Percentiles rank a stretch among this genome's conserved stretches.
These are phyloP conservation scores for Rhodotorula graminis DNA, from an alignment of 768 basidiomycete species.

Conservation along the genomic window DNA sequence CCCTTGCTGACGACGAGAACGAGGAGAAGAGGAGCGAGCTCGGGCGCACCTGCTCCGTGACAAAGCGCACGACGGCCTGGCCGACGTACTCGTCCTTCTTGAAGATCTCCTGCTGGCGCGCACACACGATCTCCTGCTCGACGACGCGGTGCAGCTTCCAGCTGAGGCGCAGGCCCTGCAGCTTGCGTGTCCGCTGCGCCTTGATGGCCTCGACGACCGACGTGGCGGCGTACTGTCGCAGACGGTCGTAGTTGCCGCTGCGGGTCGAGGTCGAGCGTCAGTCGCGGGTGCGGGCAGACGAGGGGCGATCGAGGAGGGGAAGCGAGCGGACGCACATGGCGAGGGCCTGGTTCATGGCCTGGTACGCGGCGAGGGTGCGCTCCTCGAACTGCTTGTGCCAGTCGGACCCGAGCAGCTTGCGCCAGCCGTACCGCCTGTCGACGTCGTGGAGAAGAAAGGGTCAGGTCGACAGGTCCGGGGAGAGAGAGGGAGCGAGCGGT, in stretches of 20 bases:
- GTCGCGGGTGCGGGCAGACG: too few species aligned
- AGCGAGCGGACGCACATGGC: constrained; percentile 4
- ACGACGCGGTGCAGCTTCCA: constrained; percentile 36
- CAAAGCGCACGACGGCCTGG: constrained; percentile 30
- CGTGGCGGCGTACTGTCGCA: constrained; percentile 15
- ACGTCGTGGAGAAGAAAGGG: not conserved
- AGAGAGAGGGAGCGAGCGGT: not conserved
- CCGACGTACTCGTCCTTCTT: constrained; percentile 35
- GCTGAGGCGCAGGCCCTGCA: constrained; percentile 27
- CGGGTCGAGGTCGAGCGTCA: not conserved
- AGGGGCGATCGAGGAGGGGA: not conserved
- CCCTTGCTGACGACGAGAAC: not conserved
- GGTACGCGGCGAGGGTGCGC: constrained; percentile 20
- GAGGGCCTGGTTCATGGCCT: constrained; percentile 26
- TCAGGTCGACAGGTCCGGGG: not conserved
- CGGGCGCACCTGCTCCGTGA: constrained; percentile 27
- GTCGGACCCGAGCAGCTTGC: constrained; percentile 18
- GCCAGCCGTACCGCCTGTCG: constrained; percentile 16
- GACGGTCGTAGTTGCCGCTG: constrained; percentile 32
- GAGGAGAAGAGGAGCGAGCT: not conserved
- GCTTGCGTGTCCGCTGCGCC: constrained; percentile 24
- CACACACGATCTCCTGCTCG: constrained; percentile 25
- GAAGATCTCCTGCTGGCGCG: constrained; percentile 32
- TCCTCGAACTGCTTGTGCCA: constrained; percentile 29
- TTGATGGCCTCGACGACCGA: constrained; percentile 30